These are phyloP conservation scores for Pulveroboletus sp. DNA, from an alignment of 768 basidiomycete species.

Conservation along the genomic window DNA sequence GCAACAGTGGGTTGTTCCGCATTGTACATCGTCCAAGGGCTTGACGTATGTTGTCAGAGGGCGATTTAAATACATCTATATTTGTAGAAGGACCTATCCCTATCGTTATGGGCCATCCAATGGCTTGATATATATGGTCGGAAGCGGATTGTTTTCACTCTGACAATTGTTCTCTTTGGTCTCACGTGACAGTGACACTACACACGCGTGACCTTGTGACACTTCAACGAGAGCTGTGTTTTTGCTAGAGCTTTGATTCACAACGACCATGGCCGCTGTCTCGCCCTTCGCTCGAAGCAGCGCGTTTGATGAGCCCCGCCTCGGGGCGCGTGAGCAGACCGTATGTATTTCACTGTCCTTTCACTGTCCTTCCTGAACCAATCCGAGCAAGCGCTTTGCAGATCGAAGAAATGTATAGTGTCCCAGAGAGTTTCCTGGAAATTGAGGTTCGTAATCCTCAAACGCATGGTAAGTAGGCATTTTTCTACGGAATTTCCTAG, in stretches of 20 bases:
- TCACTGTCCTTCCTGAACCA: slow-evolving; percentile 22
- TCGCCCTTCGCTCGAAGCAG: slow-evolving; percentile 63
- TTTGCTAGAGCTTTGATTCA: slow-evolving; percentile 19
- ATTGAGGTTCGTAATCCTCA: slow-evolving; percentile 97
- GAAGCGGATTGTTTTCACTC: too few relatives aligned
- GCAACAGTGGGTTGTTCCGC: slow-evolving; percentile 18
- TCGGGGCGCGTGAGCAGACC: slow-evolving; percentile 52
- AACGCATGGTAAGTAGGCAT: slow-evolving; percentile 68
- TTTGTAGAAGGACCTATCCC: slow-evolving; percentile 3
- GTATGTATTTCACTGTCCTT: slow-evolving; percentile 30
- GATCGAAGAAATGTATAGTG: slow-evolving; percentile 98
- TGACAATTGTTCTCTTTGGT: too few relatives aligned
- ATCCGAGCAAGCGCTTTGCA: slow-evolving; percentile 38
- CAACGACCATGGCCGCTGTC: slow-evolving; percentile 30
- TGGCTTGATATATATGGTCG: too few relatives aligned
- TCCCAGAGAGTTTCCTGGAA: slow-evolving; percentile 95
- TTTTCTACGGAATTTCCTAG: not conserved
- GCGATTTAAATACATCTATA: not conserved
- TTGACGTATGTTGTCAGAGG: slow-evolving; percentile 1
- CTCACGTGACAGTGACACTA: slow-evolving; percentile 43
- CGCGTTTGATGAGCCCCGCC: slow-evolving; percentile 50
- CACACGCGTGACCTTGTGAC: slow-evolving; percentile 23
- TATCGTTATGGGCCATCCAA: slow-evolving; percentile 6
- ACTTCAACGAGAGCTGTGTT: slow-evolving; percentile 13
- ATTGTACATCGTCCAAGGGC: slow-evolving; percentile 23